Base-by-base conservation (phyloP, 2,329 filamentous ascomycete genomes). In the Triangularia verruculosa region DNA sequence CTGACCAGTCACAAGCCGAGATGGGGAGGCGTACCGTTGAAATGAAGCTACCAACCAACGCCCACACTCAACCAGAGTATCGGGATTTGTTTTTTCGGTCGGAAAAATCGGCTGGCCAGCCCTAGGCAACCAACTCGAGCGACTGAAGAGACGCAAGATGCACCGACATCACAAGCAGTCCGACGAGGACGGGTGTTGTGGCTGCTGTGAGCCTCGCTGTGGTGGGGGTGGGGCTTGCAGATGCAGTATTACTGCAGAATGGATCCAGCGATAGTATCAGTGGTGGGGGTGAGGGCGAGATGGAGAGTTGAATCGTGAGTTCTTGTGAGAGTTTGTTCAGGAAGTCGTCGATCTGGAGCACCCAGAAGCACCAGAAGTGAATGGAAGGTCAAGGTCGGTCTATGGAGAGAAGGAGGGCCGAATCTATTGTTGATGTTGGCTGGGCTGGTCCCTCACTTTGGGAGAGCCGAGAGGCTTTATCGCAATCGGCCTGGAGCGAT, bases 401-500 rank as follows among this genome's bases (percentile, higher is more conserved):
- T 47, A 22, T 47, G 7, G 39, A 20, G 39, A 17, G 30, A 6
- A 32, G 30, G n/a, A 47, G n/a, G 6, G n/a, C 6, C 15, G 39
- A 47, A 9, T 11, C 39, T 47, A 47, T 47, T 47, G 22, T 54
- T 54, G 52, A 28, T 17, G 55, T 20, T 51, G 32, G 54, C 54
- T 27, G 52, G 63, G 64, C 32, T 62, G 64, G 52, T 52, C 57
- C 47, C 55, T 67, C 59, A 53, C 63, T 66, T 65, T 68, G 59
- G n/a, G 39, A 47, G 55, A 60, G 12, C 51, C 57, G 57, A 61
- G 60, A 59, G 62, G 64, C 64, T 68, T 68, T 67, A 69, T 68
- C 68, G 68, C 66, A 65, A 67, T 68, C 64, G 64, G 58, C 51
- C 51, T 61, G 65, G 24, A 60, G 61, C 63, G 65, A 70, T 71